These are phyloP conservation scores for Lactarius sp. DNA, from an alignment of 768 basidiomycete species.

Conservation along the genomic window DNA sequence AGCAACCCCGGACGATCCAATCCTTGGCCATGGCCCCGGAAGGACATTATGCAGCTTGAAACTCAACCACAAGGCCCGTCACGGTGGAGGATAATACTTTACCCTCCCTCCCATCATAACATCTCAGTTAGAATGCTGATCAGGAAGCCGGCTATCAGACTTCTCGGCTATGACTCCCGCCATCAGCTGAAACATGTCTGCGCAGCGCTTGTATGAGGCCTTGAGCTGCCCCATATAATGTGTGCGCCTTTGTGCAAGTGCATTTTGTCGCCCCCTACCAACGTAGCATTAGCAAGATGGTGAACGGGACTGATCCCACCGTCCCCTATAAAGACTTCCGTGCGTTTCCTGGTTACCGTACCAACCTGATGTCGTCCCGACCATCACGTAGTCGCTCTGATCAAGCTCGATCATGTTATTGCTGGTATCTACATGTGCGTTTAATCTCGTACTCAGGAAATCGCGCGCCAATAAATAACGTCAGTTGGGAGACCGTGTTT, in stretches of 20 bases:
- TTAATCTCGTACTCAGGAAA: not conserved
- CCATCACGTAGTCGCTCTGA: not conserved
- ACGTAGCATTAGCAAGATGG: conserved; percentile 1
- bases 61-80: too few relatives aligned
- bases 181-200: too few relatives aligned
- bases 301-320: conserved; percentile 1
- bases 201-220: too few relatives aligned
- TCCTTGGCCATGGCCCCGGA: too few relatives aligned
- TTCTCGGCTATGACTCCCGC: too few relatives aligned
- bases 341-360: not conserved
- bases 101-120: too few relatives aligned
- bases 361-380: not conserved
- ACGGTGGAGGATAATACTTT: too few relatives aligned
- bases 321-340: not conserved
- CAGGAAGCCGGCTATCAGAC: too few relatives aligned
- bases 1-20: too few relatives aligned
- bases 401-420: not conserved
- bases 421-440: conserved; percentile 1
- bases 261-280: not conserved
- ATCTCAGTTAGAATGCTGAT: too few relatives aligned
- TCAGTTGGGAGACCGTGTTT: conserved; percentile 2
- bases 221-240: not conserved
- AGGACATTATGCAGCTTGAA: too few relatives aligned
- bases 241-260: not conserved
- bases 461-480: not conserved